Evolutionary conservation across 2,329 filamentous ascomycete genomes (phyloP), one percentile per base, ranked within the genome.

Genomic region (Aaosphaeria pasadenensis): DNA sequence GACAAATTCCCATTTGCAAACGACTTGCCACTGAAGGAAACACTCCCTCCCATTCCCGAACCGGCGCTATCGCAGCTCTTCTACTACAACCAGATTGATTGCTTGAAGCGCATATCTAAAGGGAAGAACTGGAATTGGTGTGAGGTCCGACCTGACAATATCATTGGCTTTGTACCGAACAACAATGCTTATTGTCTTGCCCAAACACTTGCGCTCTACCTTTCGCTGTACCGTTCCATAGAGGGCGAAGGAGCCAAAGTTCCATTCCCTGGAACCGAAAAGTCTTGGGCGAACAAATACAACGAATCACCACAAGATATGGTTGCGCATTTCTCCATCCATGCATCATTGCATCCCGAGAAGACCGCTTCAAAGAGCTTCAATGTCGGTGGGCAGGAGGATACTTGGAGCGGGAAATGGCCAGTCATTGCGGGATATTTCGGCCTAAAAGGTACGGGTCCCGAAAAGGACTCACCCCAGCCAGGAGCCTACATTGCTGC

Each of bases 361-460:
- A 63, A 60, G 44, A 70, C 65, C 2, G 63, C 67, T 7, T 69
- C 63, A 11, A 59, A 71, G 46, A 62, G 63, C 61, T 77, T 70
- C 58, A 77, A 77, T 48, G 68, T 70, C 1, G 74, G 71, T 7
- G 74, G 75, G 28, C 70, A 65, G 44, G 60, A 67, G 31, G 51
- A 63, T 5, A 68, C 64, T 2, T 77, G 74, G 75, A 67, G 65
- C 11, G 54, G 60, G 7, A 75, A 76, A 54, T 77, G 74, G 75
- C 72, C 74, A 3, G 55, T 74, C 5, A 71, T 77, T 40, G 74
- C 71, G 54, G 65, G 71, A 5, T 77, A 75, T 53, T 77, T 77
- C 60, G 71, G 72, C 3, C 58, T 77, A 36, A 71, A 71, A 52
- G 74, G 74, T 1, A 69, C 69, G 6, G 60, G 60, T 0, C 63